Conservation (phyloP, 352 stramenopile genomes). For the Globisporangium heterothallicum region DNA sequence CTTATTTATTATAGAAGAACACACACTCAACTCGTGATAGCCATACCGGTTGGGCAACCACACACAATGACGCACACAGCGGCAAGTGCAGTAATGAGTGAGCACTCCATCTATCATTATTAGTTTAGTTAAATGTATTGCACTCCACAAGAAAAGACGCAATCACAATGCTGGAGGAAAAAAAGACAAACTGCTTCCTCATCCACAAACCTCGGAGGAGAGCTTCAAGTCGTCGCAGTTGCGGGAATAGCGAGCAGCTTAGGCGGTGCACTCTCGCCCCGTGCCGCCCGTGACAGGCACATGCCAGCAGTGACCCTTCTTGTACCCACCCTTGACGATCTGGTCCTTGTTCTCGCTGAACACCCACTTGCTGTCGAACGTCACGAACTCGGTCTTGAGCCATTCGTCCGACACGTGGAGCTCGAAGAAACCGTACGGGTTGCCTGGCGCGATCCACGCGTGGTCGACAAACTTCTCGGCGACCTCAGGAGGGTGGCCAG, state of each 20-base stretch:
- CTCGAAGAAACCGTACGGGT: slow-evolving; percentile 85
- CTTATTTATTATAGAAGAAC: background rate
- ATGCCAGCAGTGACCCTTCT: slow-evolving; percentile 84
- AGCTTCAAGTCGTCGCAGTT: no score
- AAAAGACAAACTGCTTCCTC: background rate
- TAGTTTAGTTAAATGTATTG: background rate
- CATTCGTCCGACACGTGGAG: slow-evolving; percentile 82
- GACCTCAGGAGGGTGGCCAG: slow-evolving; percentile 58
- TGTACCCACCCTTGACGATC: slow-evolving; percentile 72
- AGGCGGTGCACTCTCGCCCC: slow-evolving; percentile 52
- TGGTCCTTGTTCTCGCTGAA: slow-evolving; percentile 73
- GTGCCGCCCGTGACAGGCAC: slow-evolving; percentile 62
- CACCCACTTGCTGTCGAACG: slow-evolving; percentile 73
- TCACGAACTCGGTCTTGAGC: slow-evolving; percentile 80
- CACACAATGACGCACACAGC: no score
- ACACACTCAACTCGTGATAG: no score
- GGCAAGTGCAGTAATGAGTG: no score
- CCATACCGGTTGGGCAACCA: no score
- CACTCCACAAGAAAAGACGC: background rate
- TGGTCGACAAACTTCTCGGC: slow-evolving; percentile 79
- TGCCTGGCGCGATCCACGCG: slow-evolving; percentile 70
- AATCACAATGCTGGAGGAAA: background rate
- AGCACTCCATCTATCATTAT: background rate
- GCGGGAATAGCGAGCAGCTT: background rate
- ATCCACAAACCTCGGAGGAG: no score